Base-by-base conservation (phyloP, 768 basidiomycete genomes). In the Arthromyces matolae region DNA sequence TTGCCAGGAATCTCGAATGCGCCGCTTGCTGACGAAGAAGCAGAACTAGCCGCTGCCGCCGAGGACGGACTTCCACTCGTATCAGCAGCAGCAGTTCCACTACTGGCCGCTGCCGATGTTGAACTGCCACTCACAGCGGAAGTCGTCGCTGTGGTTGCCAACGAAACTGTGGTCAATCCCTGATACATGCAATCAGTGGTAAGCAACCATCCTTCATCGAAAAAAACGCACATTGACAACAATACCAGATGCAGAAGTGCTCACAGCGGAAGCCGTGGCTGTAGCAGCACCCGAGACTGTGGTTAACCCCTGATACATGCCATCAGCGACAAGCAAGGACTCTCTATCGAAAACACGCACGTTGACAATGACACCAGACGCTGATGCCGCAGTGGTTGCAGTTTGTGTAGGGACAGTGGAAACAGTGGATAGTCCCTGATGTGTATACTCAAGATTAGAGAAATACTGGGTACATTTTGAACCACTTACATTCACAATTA, bases 1-100 rank as follows among this genome's bases (percentile, higher is more conserved):
- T 80, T 86, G 18, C 90, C 90, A 9, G 90, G 90, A 29, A 90
- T 67, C 24, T 68, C 56, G 64, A 89, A 87, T 4, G 74, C 64
- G 9, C 69, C 65, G 12, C 72, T 45, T 33, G 32, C 32, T 4
- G 75, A 60, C 10, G 71, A 42, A 1, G 71, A 55, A 6, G 68
- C 42, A 12, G 68, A 57, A 31, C 64, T 56, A 8, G 65, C 63
- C 34, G 69, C 66, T 24, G 66, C 69, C 27, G 71, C 63, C 10
- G 64, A 57, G 39, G 57, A 40, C 5, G 55, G 22, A 5, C 54
- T 36, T 49, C 40, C 54, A 44, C 25, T 55, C 16, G 47, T 32
- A 6, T 56, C 51, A n/a, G 48, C 29, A 9, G 56, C 47, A 33
- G 58, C 42, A 32, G 57, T 45, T 32, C 45, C 35, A 32, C 54